phyloP scores from a whole-genome alignment of 306 rosid genomes.

The Dryas drummondii region DNA sequence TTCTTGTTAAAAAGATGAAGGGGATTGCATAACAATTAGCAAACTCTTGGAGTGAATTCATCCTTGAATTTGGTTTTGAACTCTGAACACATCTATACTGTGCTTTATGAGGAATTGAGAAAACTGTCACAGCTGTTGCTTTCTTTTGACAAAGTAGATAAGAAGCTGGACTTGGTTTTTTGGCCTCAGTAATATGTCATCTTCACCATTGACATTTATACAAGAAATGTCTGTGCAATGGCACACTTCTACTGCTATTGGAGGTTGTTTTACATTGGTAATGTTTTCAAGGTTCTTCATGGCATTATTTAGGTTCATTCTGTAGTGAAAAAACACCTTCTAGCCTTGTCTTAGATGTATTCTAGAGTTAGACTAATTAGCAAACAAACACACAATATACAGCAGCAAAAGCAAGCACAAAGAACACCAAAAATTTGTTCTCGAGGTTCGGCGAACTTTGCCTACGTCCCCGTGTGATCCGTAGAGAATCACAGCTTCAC shows the following conservation, averaged over 20 bases:
- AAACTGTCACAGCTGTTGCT: not conserved
- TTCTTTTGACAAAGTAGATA: not conserved
- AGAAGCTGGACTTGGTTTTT: not conserved
- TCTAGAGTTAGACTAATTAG: too few species aligned
- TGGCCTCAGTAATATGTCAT: not conserved
- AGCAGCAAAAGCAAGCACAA: too few species aligned
- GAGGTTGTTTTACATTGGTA: not conserved
- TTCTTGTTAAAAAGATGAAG: not conserved
- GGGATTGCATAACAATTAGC: not conserved
- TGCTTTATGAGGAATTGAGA: not conserved
- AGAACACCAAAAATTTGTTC: too few species aligned
- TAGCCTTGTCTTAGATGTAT: too few species aligned
- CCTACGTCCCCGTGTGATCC: too few species aligned
- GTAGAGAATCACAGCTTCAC: too few species aligned
- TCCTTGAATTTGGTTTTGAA: not conserved
- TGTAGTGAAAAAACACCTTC: too few species aligned
- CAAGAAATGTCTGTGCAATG: too few species aligned
- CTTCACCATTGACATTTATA: not conserved
- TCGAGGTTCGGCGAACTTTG: too few species aligned
- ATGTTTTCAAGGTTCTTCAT: constrained; percentile 3
- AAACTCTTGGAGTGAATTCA: not conserved
- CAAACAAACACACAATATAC: too few species aligned
- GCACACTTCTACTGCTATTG: not conserved
- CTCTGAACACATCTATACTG: not conserved
- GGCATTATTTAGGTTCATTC: not conserved